Base-by-base conservation (phyloP, 1,284 basidiomycete genomes). In the Abortiporus biennis region DNA sequence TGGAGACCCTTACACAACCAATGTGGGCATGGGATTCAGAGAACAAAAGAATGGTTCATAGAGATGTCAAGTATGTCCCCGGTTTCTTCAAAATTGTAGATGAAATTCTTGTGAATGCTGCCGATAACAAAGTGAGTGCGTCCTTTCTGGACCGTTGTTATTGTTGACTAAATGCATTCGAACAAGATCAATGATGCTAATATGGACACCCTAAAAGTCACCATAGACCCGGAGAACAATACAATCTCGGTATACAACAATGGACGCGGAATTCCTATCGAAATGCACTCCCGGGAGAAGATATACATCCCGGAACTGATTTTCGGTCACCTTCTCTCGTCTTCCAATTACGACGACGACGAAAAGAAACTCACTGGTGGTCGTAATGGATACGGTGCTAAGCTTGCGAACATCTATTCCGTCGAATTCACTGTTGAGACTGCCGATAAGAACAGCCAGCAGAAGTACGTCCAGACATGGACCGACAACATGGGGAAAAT, bases 71-170 rank as follows among this genome's bases (percentile, higher is more conserved):
- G 51, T 99, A 87, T 59, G 94, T 98, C 2, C 96, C 96, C 0
- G 96, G 95, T 50, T 96, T 99, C 65, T 96, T 96, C 79, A 99
- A 99, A 74, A 99, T 99, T 59, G 87, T 99, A 35, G 96, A 99
- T 58, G 96, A 99, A 68, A 99, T 99, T 56, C 74, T 99, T 4
- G 96, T 99, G 55, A 99, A 99, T 61, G 96, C 96, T 15, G 96
- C 96, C 5, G 96, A 99, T 64, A 97, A 99, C 70, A 99, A 99
- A 82, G 95, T 89, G 50, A 40, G 59, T 55, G 13, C 6, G n/a
- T 4, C 22, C n/a, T 9, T 9, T 29, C 9, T 19, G 4, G 5
- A n/a, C 37, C 4, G 17, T n/a, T 11, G 20, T 15, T 24, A 24
- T 15, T 8, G 12, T 23, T 15, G 23, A 16, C n/a, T 21, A 8